Base-by-base conservation (phyloP, 176 grass and related monocot genomes). In the Oryza meridionalis region DNA sequence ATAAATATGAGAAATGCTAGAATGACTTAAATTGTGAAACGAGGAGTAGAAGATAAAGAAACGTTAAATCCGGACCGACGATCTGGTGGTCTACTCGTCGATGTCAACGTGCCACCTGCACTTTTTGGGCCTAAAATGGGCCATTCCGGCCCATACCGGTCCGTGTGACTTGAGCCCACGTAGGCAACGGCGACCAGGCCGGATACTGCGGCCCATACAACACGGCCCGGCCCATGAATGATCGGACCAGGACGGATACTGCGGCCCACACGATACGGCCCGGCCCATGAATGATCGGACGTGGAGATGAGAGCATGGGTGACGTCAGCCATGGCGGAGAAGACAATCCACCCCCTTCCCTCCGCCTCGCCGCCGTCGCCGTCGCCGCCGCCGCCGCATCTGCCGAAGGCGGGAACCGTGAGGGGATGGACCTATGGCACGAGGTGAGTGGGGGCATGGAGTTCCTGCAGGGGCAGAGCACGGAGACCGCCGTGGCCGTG, bases 401-500 rank as follows among this genome's bases (percentile, higher is more conserved):
- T 11, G 13, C 14, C 44, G 44, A 11, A 50, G 47, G 14, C 14
- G 12, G 4, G 4, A 10, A 14, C 61, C 12, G 5, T 32, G 15
- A 46, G 61, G 68, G 14, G 35, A n/a, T 17, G 38, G 38, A 40
- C 38, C 38, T 8, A 7, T 40, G 38, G 7, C 38, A 9, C 26
- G 84, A 15, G 17, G 42, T 5, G 13, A 27, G 84, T 8, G 27
- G 24, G 2, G 16, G 7, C 38, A 94, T 94, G 92, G 92, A 88
- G 82, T 45, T 83, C 43, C 65, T 81, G 31, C 82, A 69, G 1
- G 79, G 58, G 38, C 82, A 88, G 75, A 88, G 73, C 50, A 45
- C 68, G 73, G 66, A 76, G 82, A 80, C 86, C 62, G 66, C 79
- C 42, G 45, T 84, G 59, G 89, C 86, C 50, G 74, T 94, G 77